Conservation (phyloP, 192 early-diverging fungal genomes). For the Entomortierella lignicola region DNA sequence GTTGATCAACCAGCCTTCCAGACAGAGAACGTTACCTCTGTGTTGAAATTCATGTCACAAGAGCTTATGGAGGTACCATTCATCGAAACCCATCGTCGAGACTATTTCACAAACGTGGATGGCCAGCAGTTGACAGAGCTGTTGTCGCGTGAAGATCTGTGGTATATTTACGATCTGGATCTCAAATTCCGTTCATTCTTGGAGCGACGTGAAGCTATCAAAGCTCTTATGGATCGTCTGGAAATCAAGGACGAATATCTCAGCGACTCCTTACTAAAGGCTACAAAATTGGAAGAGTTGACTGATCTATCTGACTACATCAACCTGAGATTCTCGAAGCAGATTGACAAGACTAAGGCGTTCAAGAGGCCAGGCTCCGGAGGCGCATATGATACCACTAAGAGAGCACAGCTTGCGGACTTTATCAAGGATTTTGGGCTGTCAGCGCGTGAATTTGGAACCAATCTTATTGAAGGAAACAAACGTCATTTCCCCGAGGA, state of each 20-base stretch:
- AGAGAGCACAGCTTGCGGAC: conserved; percentile 54
- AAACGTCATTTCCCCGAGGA: conserved; percentile 75
- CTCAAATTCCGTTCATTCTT: conserved; percentile 78
- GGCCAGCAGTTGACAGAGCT: conserved; percentile 61
- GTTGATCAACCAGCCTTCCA: conserved; percentile 32
- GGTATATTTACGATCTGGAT: conserved; percentile 91
- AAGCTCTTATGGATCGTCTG: conserved; percentile 62
- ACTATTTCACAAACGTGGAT: conserved; percentile 75
- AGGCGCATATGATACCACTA: conserved; percentile 52
- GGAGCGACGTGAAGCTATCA: conserved; percentile 66
- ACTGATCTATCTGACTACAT: conserved; percentile 73
- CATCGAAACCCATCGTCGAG: conserved; percentile 86
- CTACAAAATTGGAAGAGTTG: conserved; percentile 70
- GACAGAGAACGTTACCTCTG: conserved; percentile 37
- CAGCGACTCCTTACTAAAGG: conserved; percentile 60
- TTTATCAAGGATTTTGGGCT: conserved; percentile 65
- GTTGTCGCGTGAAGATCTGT: conserved; percentile 79
- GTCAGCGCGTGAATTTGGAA: conserved; percentile 69
- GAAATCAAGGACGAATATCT: conserved; percentile 61
- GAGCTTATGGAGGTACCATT: conserved; percentile 94
- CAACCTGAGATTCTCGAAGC: conserved; percentile 65
- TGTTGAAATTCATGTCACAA: conserved; percentile 58
- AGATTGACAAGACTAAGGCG: conserved; percentile 45
- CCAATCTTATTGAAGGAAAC: conserved; percentile 63
- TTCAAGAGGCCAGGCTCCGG: conserved; percentile 55